Percentiles rank a stretch among this genome's conserved stretches.
These are phyloP conservation scores for Lophiostoma macrostomum DNA, from an alignment of 495 filamentous ascomycete genomes.

Conservation along the genomic window DNA sequence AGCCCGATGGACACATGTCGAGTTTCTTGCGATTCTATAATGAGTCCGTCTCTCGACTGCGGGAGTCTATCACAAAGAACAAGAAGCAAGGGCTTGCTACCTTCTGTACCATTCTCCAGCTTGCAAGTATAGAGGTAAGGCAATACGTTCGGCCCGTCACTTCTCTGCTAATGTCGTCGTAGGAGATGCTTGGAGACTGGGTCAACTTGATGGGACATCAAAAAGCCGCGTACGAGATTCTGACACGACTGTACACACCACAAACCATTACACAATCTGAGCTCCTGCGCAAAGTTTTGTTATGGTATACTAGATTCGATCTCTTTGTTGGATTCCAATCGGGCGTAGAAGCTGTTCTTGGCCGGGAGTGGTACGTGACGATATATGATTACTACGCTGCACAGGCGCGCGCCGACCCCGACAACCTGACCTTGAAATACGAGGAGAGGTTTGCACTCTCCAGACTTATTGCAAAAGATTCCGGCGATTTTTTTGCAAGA, in stretches of 20 bases:
- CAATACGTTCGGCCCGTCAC: neutral
- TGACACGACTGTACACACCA: constrained; percentile 74
- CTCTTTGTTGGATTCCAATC: constrained; percentile 79
- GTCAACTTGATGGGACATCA: constrained; percentile 88
- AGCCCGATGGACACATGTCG: constrained; percentile 65
- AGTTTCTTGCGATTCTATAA: constrained; percentile 90
- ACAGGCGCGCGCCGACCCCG: constrained; percentile 58
- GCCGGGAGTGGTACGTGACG: constrained; percentile 75
- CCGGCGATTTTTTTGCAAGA: constrained; percentile 74
- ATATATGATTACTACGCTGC: constrained; percentile 60
- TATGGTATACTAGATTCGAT: constrained; percentile 90
- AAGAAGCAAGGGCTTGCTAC: constrained; percentile 71
- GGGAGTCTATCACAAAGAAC: constrained; percentile 65
- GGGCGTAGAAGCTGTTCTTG: constrained; percentile 68
- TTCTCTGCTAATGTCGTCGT: constrained; percentile 9
- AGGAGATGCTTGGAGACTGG: constrained; percentile 97
- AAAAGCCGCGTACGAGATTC: constrained; percentile 78
- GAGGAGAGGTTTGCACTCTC: constrained; percentile 62
- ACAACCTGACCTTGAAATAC: constrained; percentile 62
- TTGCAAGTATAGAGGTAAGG: constrained; percentile 88
- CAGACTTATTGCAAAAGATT: constrained; percentile 74
- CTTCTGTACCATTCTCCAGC: constrained; percentile 82
- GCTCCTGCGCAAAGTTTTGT: constrained; percentile 66
- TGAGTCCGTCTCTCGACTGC: constrained; percentile 71
- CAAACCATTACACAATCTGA: constrained; percentile 68